Percentiles rank a stretch among this genome's conserved stretches.
Evolutionary conservation across 2,329 filamentous ascomycete genomes (phyloP).

Genomic region (Botrytis aclada): DNA sequence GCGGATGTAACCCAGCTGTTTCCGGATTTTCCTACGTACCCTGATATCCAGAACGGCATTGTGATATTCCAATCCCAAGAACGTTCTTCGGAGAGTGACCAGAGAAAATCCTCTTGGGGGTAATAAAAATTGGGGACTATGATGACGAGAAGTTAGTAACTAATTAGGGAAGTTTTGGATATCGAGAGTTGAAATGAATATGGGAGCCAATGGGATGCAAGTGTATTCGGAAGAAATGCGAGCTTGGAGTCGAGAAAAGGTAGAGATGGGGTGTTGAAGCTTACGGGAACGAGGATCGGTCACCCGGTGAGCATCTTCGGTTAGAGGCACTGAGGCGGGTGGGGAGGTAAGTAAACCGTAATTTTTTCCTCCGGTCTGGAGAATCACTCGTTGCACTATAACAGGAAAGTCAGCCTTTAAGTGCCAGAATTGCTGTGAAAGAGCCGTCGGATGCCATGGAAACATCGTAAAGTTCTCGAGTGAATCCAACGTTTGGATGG

Average conservation of each 20-base stretch:
- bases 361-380: slow-evolving; percentile 13
- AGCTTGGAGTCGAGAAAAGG: background rate
- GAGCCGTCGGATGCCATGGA: background rate
- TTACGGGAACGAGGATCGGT: slow-evolving; percentile 2
- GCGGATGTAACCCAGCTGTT: slow-evolving; percentile 3
- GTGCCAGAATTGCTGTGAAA: background rate
- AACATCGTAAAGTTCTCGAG: background rate
- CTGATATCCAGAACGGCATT: slow-evolving; percentile 16
- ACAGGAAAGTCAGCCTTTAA: background rate
- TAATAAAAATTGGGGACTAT: slow-evolving; percentile 13
- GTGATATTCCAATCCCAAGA: slow-evolving; percentile 13
- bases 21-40: background rate
- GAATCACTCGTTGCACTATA: slow-evolving; percentile 1
- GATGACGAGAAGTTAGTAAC: background rate
- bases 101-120: slow-evolving; percentile 11
- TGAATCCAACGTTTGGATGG: background rate
- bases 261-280: background rate
- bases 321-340: background rate
- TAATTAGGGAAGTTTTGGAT: background rate
- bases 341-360: background rate
- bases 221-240: too few relatives aligned
- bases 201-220: background rate
- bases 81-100: background rate
- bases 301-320: background rate
- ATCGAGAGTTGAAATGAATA: background rate